Evolutionary conservation across 1,284 basidiomycete genomes (phyloP).

Genomic region (Trichosporon sp.): DNA sequence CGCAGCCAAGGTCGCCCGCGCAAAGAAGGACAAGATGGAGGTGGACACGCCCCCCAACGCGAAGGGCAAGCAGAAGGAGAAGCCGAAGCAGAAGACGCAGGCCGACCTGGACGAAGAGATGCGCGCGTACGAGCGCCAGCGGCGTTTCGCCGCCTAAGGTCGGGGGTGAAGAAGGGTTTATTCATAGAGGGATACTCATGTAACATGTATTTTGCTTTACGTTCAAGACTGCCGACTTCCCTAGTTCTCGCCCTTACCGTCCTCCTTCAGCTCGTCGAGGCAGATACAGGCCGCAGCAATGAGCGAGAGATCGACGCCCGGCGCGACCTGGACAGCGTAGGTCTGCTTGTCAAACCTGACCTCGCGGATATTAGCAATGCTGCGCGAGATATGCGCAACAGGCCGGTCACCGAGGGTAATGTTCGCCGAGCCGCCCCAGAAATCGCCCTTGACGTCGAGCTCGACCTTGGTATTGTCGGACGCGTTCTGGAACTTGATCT

Average conservation of each 20-base stretch:
- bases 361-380: conserved; percentile 48
- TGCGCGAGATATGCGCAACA: conserved; percentile 35
- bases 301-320: conserved; percentile 22
- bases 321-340: conserved; percentile 22
- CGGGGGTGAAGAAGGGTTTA: not conserved
- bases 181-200: conserved; percentile 6
- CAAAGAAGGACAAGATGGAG: conserved; percentile 45
- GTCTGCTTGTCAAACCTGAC: conserved; percentile 45
- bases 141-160: conserved; percentile 40
- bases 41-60: conserved; percentile 36
- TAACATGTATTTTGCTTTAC: conserved; percentile 2
- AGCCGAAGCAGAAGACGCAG: conserved; percentile 46
- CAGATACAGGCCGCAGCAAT: conserved; percentile 22
- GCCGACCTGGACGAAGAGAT: conserved; percentile 53
- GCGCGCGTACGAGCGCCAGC: conserved; percentile 44
- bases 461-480: conserved; percentile 2
- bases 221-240: too few species aligned
- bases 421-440: conserved; percentile 47
- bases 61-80: conserved; percentile 30
- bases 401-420: conserved; percentile 1
- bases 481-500: conserved; percentile 32
- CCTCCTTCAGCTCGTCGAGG: conserved; percentile 20
- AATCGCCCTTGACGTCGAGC: conserved; percentile 27
- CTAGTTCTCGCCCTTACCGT: conserved; percentile 25
- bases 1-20: conserved; percentile 42